These are phyloP conservation scores for Macrophomina tecta DNA, from an alignment of 2,329 filamentous ascomycete genomes.

Conservation along the genomic window DNA sequence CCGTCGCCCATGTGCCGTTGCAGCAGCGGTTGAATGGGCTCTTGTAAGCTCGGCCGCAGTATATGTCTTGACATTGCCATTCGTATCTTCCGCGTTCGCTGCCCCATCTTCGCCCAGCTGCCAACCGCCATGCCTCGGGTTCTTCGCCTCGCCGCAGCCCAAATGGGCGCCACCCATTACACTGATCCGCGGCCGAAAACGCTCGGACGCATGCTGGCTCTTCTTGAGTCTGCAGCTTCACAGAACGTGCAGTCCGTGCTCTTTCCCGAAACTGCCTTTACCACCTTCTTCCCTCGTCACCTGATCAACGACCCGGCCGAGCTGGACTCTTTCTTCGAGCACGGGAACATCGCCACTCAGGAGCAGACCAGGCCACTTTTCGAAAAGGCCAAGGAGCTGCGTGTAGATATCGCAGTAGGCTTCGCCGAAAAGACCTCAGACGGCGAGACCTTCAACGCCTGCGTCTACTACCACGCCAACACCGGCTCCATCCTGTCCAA, in stretches of 20 bases:
- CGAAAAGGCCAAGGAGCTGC: constrained; percentile 52
- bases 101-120: too few species aligned
- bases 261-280: constrained; percentile 61
- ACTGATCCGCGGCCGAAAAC: constrained; percentile 47
- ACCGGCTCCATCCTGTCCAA: constrained; percentile 33
- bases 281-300: constrained; percentile 62
- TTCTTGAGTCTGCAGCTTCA: constrained; percentile 54
- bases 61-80: neutral
- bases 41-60: too few species aligned
- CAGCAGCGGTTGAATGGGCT: neutral
- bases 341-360: constrained; percentile 47
- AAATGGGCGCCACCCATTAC: constrained; percentile 57
- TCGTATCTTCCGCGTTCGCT: neutral
- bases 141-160: constrained; percentile 57
- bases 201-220: constrained; percentile 53
- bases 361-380: constrained; percentile 55
- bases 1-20: neutral
- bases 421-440: constrained; percentile 56
- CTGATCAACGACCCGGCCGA: constrained; percentile 52
- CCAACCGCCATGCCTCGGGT: constrained; percentile 43
- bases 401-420: constrained; percentile 59
- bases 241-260: constrained; percentile 56
- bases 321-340: constrained; percentile 58
- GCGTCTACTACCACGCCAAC: constrained; percentile 34
- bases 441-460: constrained; percentile 40